Percentiles rank a stretch among this genome's conserved stretches.
Evolutionary conservation across 345 rosid genomes (phyloP).

Genomic region (Arabis hirsuta): DNA sequence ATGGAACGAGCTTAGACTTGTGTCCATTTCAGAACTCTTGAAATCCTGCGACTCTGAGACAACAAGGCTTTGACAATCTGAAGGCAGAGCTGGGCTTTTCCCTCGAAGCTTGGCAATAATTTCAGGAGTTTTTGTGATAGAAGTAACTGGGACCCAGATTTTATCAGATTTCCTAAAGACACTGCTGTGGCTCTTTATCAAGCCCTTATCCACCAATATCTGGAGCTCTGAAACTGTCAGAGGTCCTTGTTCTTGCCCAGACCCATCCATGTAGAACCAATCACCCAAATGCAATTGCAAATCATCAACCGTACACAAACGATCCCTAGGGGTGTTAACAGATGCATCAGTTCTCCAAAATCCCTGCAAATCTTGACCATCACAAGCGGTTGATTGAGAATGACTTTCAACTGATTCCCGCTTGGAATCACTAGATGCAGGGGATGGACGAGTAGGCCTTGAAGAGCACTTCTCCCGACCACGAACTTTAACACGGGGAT

Average conservation of each 20-base stretch:
- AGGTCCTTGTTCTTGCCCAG: constrained; percentile 95
- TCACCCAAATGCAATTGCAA: constrained; percentile 91
- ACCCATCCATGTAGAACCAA: constrained; percentile 94
- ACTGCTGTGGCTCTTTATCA: constrained; percentile 69
- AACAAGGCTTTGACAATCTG: constrained; percentile 49
- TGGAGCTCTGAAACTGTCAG: constrained; percentile 73
- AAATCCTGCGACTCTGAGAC: constrained; percentile 44
- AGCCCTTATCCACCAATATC: constrained; percentile 71
- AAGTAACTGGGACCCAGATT: constrained; percentile 83
- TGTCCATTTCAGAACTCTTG: constrained; percentile 37
- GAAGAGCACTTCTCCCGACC: constrained; percentile 72
- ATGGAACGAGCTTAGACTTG: constrained; percentile 57
- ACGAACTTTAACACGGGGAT: constrained; percentile 66
- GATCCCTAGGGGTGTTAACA: constrained; percentile 64
- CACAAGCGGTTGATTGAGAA: constrained; percentile 53
- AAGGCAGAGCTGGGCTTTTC: constrained; percentile 46
- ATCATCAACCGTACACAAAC: constrained; percentile 66
- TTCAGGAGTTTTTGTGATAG: constrained; percentile 52
- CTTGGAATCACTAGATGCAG: constrained; percentile 65
- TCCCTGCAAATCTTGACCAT: constrained; percentile 53
- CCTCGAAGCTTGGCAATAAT: constrained; percentile 42
- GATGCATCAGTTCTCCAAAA: constrained; percentile 55
- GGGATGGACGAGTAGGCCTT: constrained; percentile 66
- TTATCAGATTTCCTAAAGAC: constrained; percentile 89
- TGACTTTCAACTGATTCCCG: constrained; percentile 63